Base-by-base conservation (phyloP, 164 flowering plant species). In the Dillenia turbinata region DNA sequence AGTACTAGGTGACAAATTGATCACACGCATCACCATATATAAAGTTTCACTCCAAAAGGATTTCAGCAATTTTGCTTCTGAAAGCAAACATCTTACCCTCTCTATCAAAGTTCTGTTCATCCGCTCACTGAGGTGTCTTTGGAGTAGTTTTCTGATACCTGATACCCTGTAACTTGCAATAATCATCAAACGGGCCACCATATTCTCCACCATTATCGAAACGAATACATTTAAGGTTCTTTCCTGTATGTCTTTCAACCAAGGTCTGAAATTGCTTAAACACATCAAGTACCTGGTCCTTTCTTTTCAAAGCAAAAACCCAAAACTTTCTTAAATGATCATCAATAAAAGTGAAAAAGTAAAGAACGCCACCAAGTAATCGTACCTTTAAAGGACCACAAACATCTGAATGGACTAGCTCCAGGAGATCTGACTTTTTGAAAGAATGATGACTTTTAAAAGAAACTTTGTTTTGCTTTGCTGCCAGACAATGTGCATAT, bases 181-280 rank as follows among this genome's bases (percentile, higher is more conserved):
- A 71, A 14, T 17, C 8, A 8, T 66, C 67, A 66, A 62, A 44
- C 4, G 49, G 10, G 3, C 47, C 48, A 9, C 9, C 45, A n/a
- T 60, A 71, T 26, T 71, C 63, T 14, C 66, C 67, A 40, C 47
- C 64, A 50, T 61, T 66, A 40, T 71, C 57, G 8, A 9, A 2
- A 2, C 62, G n/a, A 15, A 70, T n/a, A 17, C 59, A 65, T 19
- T 56, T 65, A 49, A 70, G n/a, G 9, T 24, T 15, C 9, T 44
- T 65, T 24, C 44, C 45, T 13, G 33, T 60, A 16, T 56, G 47
- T 53, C 62, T 61, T 52, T 70, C 69, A 61, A 66, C 74, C 11
- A 2, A 6, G 3, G 14, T 33, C 10, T 70, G 55, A 40, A 66
- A 61, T 7, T 24, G 9, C 15, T 70, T 70, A 43, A 63, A 63